Conservation (phyloP, 352 stramenopile genomes). For the Phytophthora agathidicida region DNA sequence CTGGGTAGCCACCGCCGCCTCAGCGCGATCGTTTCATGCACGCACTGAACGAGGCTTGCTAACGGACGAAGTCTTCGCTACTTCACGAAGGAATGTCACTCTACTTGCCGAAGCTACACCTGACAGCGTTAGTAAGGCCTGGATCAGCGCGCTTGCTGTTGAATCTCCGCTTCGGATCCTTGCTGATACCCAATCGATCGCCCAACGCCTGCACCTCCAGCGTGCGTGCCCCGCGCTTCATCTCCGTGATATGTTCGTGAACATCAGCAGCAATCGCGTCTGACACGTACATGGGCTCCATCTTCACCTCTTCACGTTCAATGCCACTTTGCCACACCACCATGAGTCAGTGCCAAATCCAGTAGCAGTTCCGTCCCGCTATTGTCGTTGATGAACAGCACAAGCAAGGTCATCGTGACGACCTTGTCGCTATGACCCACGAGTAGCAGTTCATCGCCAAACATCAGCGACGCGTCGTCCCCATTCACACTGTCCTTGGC, state of each 20-base stretch:
- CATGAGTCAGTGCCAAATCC: constrained; percentile 58
- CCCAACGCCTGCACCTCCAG: constrained; percentile 44
- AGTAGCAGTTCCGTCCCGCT: constrained; percentile 67
- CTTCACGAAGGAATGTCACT: no score
- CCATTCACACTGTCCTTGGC: constrained; percentile 68
- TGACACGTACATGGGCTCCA: constrained; percentile 77
- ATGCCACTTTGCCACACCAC: constrained; percentile 53
- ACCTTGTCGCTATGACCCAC: constrained; percentile 54
- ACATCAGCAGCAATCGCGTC: constrained; percentile 61
- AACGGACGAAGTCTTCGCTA: constrained; percentile 12
- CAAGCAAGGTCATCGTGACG: constrained; percentile 23
- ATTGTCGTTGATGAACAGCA: constrained; percentile 81
- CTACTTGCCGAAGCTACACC: no score
- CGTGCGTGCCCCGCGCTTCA: constrained; percentile 31
- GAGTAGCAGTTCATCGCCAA: constrained; percentile 59
- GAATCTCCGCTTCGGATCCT: constrained; percentile 1
- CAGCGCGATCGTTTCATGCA: constrained; percentile 12
- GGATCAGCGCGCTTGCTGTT: constrained; percentile 5
- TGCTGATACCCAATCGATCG: constrained; percentile 25
- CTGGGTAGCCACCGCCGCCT: background rate
- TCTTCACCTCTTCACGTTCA: constrained; percentile 77
- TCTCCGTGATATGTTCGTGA: constrained; percentile 51
- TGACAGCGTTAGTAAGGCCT: background rate
- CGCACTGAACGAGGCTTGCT: background rate
- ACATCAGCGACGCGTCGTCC: constrained; percentile 33